These are phyloP conservation scores for Populus davidiana DNA, from an alignment of 345 rosid genomes.

Conservation along the genomic window DNA sequence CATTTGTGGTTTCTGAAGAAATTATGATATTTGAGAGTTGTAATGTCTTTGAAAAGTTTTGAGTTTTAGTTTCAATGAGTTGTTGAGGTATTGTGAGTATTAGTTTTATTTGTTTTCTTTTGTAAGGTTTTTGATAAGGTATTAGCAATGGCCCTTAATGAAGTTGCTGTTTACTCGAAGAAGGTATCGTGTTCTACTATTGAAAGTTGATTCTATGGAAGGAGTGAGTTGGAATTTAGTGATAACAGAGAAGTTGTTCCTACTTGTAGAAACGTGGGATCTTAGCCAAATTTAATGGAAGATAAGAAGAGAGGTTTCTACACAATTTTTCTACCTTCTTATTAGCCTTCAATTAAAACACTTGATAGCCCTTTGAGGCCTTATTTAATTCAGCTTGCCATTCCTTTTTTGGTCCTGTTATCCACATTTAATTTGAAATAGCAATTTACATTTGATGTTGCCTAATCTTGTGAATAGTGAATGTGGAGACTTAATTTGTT, in stretches of 20 bases:
- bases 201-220: background rate
- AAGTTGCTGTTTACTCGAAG: background rate
- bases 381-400: background rate
- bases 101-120: background rate
- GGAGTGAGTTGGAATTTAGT: background rate
- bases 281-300: background rate
- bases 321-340: background rate
- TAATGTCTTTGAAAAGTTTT: background rate
- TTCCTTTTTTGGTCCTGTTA: background rate
- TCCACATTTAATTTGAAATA: background rate
- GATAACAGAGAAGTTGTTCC: background rate
- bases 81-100: background rate
- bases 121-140: too few relatives aligned
- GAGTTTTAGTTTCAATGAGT: background rate
- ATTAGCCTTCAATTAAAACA: background rate
- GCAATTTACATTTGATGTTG: background rate
- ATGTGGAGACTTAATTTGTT: slow-evolving; percentile 6
- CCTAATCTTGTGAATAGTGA: background rate
- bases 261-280: background rate
- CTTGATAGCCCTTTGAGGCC: background rate
- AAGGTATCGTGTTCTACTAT: background rate
- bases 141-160: too few relatives aligned
- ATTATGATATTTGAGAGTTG: too few relatives aligned
- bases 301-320: background rate
- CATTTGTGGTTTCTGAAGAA: background rate